Evolutionary conservation across 1,139 yeast genomes (phyloP).

Genomic region (Geotrichum australiense): DNA sequence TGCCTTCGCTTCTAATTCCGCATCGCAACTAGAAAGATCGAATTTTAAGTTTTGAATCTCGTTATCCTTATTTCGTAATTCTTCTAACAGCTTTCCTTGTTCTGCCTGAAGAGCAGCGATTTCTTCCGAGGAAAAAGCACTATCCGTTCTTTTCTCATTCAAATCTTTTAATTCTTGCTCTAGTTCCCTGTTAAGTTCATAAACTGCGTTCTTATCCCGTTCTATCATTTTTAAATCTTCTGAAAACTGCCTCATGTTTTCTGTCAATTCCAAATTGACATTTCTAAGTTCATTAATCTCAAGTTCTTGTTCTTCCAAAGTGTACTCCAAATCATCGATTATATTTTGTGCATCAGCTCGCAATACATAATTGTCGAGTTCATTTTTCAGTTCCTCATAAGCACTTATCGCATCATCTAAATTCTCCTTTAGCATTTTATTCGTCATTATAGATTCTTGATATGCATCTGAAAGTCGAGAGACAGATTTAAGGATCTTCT

Average conservation of each 20-base stretch:
- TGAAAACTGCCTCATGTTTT: constrained; percentile 7
- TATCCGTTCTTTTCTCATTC: background rate
- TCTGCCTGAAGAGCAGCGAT: constrained; percentile 1
- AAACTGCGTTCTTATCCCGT: constrained; percentile 1
- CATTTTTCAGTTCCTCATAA: constrained; percentile 3
- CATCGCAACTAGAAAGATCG: constrained; percentile 12
- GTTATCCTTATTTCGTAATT: constrained; percentile 9
- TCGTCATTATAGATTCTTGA: background rate
- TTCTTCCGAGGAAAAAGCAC: background rate
- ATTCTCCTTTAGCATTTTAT: constrained; percentile 2
- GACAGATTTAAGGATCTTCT: constrained; percentile 4
- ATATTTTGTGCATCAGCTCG: constrained; percentile 10
- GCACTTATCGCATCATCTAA: constrained; percentile 9
- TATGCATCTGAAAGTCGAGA: constrained; percentile 5
- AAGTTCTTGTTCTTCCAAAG: constrained; percentile 13
- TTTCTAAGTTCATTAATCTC: constrained; percentile 9
- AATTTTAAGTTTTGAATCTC: constrained; percentile 8
- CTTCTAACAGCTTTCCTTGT: constrained; percentile 2
- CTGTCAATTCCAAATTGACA: constrained; percentile 6
- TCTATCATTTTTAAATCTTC: constrained; percentile 10
- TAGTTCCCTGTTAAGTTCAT: constrained; percentile 4
- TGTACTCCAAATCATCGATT: constrained; percentile 7
- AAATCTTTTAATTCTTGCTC: constrained; percentile 8
- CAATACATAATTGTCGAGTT: constrained; percentile 6
- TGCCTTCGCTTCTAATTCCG: constrained; percentile 9